Evolutionary conservation across 129 eudicot genomes (phyloP), one percentile per base, ranked within the genome.

Genomic region (Chrysanthemum lavandulifolium): DNA sequence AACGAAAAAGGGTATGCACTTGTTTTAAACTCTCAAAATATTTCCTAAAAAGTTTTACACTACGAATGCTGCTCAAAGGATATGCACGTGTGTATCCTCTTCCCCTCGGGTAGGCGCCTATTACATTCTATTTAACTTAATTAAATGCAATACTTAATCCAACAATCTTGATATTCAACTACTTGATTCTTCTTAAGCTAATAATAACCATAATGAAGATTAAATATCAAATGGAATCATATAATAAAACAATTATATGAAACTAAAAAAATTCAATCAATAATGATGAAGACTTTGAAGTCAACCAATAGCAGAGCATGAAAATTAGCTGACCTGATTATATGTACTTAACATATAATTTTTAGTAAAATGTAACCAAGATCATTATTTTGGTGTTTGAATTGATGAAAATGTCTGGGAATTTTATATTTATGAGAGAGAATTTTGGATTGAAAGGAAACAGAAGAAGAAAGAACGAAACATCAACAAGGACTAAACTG

Each of bases 231-330:
- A 58, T 15, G 53, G 7, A 29, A 64, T 54, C 19, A 6, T 11
- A 29, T 21, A 45, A 25, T 1, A 33, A 48, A 61, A 5, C 65
- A 13, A 53, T 16, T 14, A 56, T 45, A 74, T 4, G 13, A 2
- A 25, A 67, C 51, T 67, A 33, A 14, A 76, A 29, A 67, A 67
- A 2, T 23, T 52, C 67, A 49, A 75, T 67, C 18, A 67, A 47
- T 19, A 27, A 56, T 68, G 79, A 67, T 5, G 68, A 76, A 67
- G 80, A 76, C 80, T 67, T 76, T 51, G 66, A 75, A 76, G 80
- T 76, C 80, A 76, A 76, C 80, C 58, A 29, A 16, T 27, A 76
- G 58, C 60, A 57, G 13, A 55, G 25, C 11, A 65, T 43, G 27
- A 25, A 67, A 65, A 66, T 57, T 76, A 48, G 62, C 80, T 76